These are phyloP conservation scores for Mycena metata DNA, from an alignment of 768 basidiomycete species.

Conservation along the genomic window DNA sequence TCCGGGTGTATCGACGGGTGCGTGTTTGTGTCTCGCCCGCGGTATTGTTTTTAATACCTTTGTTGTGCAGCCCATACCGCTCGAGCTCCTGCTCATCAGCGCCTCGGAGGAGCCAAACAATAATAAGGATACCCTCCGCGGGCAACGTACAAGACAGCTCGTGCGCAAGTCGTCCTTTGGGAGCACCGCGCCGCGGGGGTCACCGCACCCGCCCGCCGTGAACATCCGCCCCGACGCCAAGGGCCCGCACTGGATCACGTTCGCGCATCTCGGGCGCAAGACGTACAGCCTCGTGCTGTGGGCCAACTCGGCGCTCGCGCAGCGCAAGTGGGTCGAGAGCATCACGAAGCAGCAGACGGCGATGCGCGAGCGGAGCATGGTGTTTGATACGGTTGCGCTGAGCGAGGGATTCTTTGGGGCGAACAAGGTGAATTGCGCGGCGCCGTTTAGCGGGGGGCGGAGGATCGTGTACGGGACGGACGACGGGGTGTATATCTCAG, in stretches of 20 bases:
- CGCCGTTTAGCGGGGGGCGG: conserved; percentile 82
- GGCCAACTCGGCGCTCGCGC: conserved; percentile 86
- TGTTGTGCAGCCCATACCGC: conserved; percentile 85
- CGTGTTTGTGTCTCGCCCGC: conserved; percentile 47
- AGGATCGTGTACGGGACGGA: conserved; percentile 97
- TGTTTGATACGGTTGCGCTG: conserved; percentile 88
- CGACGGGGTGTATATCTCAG: conserved; percentile 96
- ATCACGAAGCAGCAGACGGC: conserved; percentile 91
- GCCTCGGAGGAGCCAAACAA: conserved; percentile 74
- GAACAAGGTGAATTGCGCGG: conserved; percentile 95
- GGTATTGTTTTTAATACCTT: conserved; percentile 5
- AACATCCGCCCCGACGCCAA: conserved; percentile 74
- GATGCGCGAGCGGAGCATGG: conserved; percentile 85
- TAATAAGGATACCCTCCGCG: conserved; percentile 51
- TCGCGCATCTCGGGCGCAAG: conserved; percentile 93
- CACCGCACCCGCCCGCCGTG: conserved; percentile 55
- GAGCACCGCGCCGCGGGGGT: conserved; percentile 26
- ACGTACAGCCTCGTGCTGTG: conserved; percentile 93
- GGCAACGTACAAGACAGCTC: conserved; percentile 55
- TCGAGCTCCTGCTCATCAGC: conserved; percentile 89
- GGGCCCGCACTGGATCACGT: conserved; percentile 92
- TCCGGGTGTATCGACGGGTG: conserved; percentile 93
- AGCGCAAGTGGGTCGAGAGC: conserved; percentile 94
- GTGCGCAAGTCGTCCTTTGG: conserved; percentile 37
- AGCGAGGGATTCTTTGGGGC: conserved; percentile 91